Base-by-base conservation (phyloP, 129 eudicot genomes). In the Cynara cardunculus region DNA sequence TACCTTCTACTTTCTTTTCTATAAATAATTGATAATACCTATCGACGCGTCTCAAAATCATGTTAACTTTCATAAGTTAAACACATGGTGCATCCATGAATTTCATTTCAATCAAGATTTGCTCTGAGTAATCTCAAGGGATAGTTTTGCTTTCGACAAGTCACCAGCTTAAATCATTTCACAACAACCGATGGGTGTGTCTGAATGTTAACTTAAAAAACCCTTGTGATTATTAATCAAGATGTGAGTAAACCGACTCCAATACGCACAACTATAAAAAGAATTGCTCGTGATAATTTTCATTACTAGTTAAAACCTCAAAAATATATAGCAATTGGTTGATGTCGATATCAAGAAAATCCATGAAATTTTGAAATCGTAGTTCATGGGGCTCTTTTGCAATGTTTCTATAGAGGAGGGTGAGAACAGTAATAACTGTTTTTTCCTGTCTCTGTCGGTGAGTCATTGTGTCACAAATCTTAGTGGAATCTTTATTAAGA, bases 401-500 rank as follows among this genome's bases (percentile, higher is more conserved):
- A 49, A 49, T 18, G 62, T 49, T 49, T 49, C 6, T 49, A 49
- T 49, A 49, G 8, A 18, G 0, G 19, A 49, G 62, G 62, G 22
- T 49, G 62, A 49, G 7, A 9, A 80, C 25, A 56, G 78, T n/a
- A 56, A 28, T 35, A 41, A 10, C 83, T 37, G 26, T 69, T 79
- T 79, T 14, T 68, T 16, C 76, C 77, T 46, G 72, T 59, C 16
- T 80, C 72, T 80, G 78, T 80, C 83, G 83, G 78, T 80, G 83
- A 21, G 71, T 24, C 35, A 30, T 27, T 59, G 18, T 30, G 7
- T 71, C 28, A 59, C 71, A 56, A 70, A 70, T 18, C 22, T 67
- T 18, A 37, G 8, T 2, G 9, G 46, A 49, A 18, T 16, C 61
- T 18, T 49, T 49, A 49, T 49, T 49, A 14, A 3, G 16, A 49